Evolutionary conservation across 257 asterid species (phyloP).

Genomic region (Nicotiana undulata): DNA sequence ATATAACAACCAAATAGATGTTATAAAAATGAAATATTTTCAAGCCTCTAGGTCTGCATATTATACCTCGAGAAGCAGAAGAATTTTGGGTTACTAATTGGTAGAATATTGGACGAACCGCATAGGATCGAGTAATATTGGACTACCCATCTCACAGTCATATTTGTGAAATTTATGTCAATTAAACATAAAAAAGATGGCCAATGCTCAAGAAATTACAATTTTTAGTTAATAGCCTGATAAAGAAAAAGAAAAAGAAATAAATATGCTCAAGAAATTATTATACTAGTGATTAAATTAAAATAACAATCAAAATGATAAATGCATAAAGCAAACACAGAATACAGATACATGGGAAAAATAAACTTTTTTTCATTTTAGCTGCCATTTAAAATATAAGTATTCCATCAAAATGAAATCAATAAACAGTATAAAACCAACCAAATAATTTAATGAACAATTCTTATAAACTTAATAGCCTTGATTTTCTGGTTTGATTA

Average conservation of each 20-base stretch:
- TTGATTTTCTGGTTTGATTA: no score
- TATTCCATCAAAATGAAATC: neutral
- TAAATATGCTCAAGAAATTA: neutral
- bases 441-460: conserved; percentile 8
- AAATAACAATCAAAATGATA: neutral
- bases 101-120: no score
- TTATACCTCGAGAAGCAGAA: no score
- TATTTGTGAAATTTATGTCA: no score
- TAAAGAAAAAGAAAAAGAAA: neutral
- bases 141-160: no score
- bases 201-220: neutral
- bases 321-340: neutral
- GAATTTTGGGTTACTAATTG: no score
- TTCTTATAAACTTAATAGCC: neutral
- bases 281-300: neutral
- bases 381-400: neutral
- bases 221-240: neutral
- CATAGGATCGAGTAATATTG: no score
- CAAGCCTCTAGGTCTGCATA: no score
- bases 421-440: neutral
- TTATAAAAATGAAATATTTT: no score
- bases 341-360: neutral
- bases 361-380: neutral
- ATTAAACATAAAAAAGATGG: neutral
- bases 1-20: no score